A percentile compares a stretch with the other conserved stretches of the same genome.
Conservation (phyloP, 192 early-diverging fungal genomes). For the Lobulomyces angularis region DNA sequence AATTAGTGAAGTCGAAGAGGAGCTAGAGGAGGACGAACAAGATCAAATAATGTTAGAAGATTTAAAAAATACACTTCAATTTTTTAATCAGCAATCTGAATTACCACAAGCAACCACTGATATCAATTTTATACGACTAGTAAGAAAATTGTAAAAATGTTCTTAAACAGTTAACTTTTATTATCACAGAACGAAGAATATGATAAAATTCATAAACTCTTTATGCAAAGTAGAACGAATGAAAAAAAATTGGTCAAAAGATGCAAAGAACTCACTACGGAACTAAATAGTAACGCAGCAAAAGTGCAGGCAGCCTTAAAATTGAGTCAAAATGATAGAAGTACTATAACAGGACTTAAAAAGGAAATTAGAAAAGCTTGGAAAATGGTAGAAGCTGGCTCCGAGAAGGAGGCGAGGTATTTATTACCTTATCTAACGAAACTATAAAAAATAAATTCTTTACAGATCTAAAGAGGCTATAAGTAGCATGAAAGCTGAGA, state of each 20-base stretch:
- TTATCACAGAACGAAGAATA: no score
- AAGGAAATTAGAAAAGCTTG: constrained; percentile 43
- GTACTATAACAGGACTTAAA: constrained; percentile 25
- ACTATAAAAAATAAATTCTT: constrained; percentile 30
- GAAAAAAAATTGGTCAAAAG: constrained; percentile 30
- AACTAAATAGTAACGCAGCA: constrained; percentile 25
- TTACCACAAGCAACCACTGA: no score
- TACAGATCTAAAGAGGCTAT: constrained; percentile 30
- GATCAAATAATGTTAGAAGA: no score
- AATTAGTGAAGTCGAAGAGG: no score
- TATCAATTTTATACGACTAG: no score
- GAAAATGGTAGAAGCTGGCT: constrained; percentile 35
- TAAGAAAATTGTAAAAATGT: no score
- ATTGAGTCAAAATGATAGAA: constrained; percentile 29
- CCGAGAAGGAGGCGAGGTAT: constrained; percentile 3
- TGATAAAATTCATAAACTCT: constrained; percentile 35
- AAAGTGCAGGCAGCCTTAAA: constrained; percentile 40
- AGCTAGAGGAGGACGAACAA: no score
- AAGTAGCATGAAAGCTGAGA: constrained; percentile 25
- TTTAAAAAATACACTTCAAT: no score
- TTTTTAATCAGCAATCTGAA: no score
- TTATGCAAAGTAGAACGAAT: constrained; percentile 33
- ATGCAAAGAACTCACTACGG: constrained; percentile 30
- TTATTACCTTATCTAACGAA: constrained; percentile 4
- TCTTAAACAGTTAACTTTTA: no score